Percentiles rank a stretch among this genome's conserved stretches.
phyloP scores from a whole-genome alignment of 2,329 filamentous ascomycete species.

The Talaromyces amestolkiae region DNA sequence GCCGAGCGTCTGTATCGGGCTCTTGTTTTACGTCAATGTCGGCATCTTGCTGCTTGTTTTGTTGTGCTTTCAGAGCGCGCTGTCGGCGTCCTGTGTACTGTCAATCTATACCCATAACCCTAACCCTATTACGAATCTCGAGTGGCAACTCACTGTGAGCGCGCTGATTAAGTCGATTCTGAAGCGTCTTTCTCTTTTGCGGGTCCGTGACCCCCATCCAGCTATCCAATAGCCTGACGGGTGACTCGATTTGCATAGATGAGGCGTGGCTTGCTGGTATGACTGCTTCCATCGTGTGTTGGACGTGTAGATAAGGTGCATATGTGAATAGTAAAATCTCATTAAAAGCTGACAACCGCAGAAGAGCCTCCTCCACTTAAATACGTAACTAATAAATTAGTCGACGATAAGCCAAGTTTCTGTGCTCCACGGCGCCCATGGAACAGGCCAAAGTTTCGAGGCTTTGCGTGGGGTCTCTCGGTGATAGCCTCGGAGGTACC shows the following conservation, averaged over 20 bases:
- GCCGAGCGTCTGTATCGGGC: background rate
- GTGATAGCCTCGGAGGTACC: slow-evolving; percentile 2
- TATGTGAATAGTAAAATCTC: background rate
- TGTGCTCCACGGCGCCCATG: background rate
- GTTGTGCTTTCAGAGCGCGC: background rate
- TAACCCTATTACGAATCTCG: background rate
- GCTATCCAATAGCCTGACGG: slow-evolving; percentile 4
- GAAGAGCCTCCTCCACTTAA: background rate
- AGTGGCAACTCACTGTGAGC: slow-evolving; percentile 2
- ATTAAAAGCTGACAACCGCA: background rate
- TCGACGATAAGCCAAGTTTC: background rate
- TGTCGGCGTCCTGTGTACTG: slow-evolving; percentile 8
- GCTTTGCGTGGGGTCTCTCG: background rate
- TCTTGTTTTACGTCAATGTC: background rate
- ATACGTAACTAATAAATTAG: background rate
- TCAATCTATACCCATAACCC: background rate
- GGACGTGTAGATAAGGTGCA: background rate
- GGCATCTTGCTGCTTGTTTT: background rate
- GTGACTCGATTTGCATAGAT: background rate
- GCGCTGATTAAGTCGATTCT: slow-evolving; percentile 18
- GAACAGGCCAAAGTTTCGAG: background rate
- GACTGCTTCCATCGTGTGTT: background rate
- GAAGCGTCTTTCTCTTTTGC: slow-evolving; percentile 9
- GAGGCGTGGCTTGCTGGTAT: background rate
- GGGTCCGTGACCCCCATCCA: slow-evolving; percentile 15